Conservation (phyloP, 2,329 filamentous ascomycete genomes). For the Pseudocercospora macadamiae region DNA sequence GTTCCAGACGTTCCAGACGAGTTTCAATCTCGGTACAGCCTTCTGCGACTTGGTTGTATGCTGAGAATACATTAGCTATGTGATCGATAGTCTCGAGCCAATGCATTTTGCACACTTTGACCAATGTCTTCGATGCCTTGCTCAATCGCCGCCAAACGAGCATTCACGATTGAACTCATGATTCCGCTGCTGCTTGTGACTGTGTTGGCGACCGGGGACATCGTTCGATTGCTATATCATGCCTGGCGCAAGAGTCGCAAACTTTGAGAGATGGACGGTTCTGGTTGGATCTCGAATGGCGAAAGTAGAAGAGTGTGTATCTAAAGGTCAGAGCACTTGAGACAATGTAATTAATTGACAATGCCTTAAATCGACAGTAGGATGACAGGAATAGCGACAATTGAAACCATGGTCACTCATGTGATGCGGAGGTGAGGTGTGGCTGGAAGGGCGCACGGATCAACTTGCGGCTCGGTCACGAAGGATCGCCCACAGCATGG, state of each 20-base stretch:
- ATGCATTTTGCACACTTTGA: not conserved
- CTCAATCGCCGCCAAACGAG: not conserved
- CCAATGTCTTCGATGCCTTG: not conserved
- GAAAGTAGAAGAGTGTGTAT: too few species aligned
- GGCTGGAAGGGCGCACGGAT: not conserved
- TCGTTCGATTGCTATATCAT: too few species aligned
- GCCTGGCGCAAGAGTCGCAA: too few species aligned
- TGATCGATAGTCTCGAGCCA: not conserved
- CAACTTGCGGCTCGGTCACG: not conserved
- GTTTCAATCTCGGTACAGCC: not conserved
- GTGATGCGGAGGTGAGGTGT: not conserved
- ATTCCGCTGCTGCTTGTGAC: too few species aligned
- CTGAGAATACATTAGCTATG: not conserved
- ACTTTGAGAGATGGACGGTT: too few species aligned
- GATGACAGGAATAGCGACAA: too few species aligned
- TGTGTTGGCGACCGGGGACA: too few species aligned
- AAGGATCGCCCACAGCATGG: not conserved
- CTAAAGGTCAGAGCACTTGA: too few species aligned
- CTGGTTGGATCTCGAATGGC: too few species aligned
- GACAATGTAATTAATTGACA: too few species aligned
- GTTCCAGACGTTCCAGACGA: not conserved
- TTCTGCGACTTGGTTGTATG: conserved; percentile 1
- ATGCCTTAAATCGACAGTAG: too few species aligned
- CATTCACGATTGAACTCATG: not conserved
- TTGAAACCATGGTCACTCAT: too few species aligned